These are phyloP conservation scores for Nematodospora anomalae DNA, from an alignment of 1,139 yeast species.

Conservation along the genomic window DNA sequence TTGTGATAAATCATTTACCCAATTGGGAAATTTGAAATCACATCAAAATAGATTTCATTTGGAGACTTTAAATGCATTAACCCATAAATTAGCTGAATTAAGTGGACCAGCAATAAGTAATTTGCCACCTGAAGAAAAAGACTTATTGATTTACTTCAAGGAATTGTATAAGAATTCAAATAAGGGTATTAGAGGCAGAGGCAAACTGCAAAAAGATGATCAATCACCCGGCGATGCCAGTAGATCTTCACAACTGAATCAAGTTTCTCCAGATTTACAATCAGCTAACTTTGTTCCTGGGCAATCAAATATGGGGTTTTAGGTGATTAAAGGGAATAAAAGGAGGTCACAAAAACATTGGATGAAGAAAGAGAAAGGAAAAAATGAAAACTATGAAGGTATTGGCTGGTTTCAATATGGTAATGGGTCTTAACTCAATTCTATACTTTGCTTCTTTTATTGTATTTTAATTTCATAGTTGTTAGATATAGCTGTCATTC, in stretches of 20 bases:
- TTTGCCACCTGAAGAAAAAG: constrained; percentile 63
- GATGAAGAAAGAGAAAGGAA: no score
- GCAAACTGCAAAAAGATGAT: constrained; percentile 43
- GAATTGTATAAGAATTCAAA: constrained; percentile 82
- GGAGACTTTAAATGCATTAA: constrained; percentile 63
- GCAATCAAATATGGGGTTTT: neutral
- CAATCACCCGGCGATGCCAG: neutral
- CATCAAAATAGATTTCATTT: constrained; percentile 90
- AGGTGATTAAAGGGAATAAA: neutral
- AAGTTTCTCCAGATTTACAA: neutral
- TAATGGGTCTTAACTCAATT: neutral
- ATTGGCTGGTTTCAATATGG: neutral
- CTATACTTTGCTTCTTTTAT: neutral
- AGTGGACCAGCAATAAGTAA: constrained; percentile 45
- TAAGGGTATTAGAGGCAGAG: constrained; percentile 89
- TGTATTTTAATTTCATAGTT: neutral
- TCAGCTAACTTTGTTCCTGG: neutral
- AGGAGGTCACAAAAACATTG: neutral
- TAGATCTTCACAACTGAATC: neutral
- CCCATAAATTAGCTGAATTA: constrained; percentile 62
- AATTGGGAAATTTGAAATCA: constrained; percentile 87
- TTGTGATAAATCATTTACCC: constrained; percentile 86
- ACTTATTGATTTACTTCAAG: constrained; percentile 72
- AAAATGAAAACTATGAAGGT: no score
- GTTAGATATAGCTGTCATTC: neutral